phyloP scores from a whole-genome alignment of 768 basidiomycete species.

The Pisolithus sp. region DNA sequence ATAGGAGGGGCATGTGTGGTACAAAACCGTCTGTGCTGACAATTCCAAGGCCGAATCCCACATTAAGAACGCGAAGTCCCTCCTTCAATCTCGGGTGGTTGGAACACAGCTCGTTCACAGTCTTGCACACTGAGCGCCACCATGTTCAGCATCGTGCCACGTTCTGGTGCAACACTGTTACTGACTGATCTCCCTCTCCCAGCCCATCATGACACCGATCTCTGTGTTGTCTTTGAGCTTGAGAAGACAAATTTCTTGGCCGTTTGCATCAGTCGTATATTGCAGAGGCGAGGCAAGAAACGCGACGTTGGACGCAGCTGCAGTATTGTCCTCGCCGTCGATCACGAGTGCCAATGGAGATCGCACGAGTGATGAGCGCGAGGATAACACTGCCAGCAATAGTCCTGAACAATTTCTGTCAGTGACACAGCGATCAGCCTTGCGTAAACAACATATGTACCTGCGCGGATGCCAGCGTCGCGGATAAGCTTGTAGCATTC shows the following conservation, averaged over 20 bases:
- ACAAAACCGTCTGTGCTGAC: conserved; percentile 34
- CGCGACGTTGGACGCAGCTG: conserved; percentile 54
- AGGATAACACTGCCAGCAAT: conserved; percentile 57
- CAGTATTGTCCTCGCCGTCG: conserved; percentile 45
- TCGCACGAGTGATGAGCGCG: conserved; percentile 28
- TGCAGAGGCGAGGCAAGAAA: conserved; percentile 69
- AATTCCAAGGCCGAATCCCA: conserved; percentile 94
- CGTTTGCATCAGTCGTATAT: conserved; percentile 62
- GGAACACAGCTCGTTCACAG: conserved; percentile 58
- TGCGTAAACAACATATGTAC: conserved; percentile 31
- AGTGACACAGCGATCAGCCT: not conserved
- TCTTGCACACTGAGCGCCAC: conserved; percentile 58
- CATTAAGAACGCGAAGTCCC: conserved; percentile 69
- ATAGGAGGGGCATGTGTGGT: not conserved
- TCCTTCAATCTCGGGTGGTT: conserved; percentile 39
- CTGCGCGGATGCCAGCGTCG: conserved; percentile 90
- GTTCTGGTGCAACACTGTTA: conserved; percentile 1
- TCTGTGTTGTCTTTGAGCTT: conserved; percentile 57
- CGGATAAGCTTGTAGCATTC: conserved; percentile 72
- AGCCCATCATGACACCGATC: conserved; percentile 99
- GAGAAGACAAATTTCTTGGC: conserved; percentile 79
- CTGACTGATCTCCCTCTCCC: conserved; percentile 81
- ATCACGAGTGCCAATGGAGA: conserved; percentile 34
- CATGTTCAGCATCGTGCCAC: conserved; percentile 13
- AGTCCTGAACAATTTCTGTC: conserved; percentile 45